Percentiles rank a stretch among this genome's conserved stretches.
Conservation (phyloP, 2,329 filamentous ascomycete species). For the Aspergillus vadensis region DNA sequence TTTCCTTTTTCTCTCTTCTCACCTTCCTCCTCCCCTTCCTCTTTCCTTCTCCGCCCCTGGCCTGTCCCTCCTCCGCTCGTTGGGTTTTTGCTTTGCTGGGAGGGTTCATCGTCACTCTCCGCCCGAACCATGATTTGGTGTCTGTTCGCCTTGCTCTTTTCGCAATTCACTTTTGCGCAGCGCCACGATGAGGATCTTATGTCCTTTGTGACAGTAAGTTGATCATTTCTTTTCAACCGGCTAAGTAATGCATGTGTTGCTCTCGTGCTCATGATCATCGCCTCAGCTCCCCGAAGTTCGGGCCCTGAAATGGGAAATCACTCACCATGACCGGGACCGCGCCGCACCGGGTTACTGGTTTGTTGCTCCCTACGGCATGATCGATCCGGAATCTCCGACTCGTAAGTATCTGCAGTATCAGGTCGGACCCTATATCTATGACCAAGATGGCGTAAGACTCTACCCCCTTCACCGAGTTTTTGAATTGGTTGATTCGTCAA, state of each 20-base stretch:
- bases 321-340: conserved; percentile 28
- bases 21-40: neutral
- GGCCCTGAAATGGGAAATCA: conserved; percentile 32
- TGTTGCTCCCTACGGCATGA: conserved; percentile 47
- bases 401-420: conserved; percentile 43
- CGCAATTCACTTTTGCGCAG: neutral
- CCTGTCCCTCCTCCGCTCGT: neutral
- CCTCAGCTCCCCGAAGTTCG: conserved; percentile 28
- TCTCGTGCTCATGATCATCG: neutral
- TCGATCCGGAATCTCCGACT: conserved; percentile 27
- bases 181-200: conserved; percentile 17
- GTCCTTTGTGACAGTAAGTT: conserved; percentile 23
- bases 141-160: neutral
- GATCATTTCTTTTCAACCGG: no score
- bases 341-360: conserved; percentile 52
- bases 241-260: no score
- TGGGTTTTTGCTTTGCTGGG: neutral
- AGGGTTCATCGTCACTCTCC: neutral
- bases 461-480: neutral
- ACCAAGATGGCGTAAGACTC: conserved; percentile 46
- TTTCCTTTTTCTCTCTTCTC: neutral
- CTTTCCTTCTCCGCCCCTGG: neutral
- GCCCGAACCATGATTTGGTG: neutral
- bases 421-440: conserved; percentile 54
- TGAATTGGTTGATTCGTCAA: no score